Conservation (phyloP, 2,329 filamentous ascomycete genomes). For the Thyridium curvatum region DNA sequence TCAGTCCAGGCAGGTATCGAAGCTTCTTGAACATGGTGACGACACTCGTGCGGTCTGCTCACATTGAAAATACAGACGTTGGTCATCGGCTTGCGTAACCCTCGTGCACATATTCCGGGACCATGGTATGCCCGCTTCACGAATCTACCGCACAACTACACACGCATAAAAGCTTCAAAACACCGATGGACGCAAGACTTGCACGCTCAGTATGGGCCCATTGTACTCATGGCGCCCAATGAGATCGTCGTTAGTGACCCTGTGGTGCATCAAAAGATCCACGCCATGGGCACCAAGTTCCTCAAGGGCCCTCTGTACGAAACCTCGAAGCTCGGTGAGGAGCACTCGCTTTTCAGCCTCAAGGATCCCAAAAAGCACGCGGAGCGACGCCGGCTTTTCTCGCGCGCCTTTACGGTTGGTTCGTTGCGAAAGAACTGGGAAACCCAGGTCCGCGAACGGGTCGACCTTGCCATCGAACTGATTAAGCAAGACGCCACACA, state of each 20-base stretch:
- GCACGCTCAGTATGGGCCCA: conserved; percentile 11
- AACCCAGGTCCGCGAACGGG: conserved; percentile 5
- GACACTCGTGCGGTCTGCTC: too few relatives aligned
- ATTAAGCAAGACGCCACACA: conserved; percentile 9
- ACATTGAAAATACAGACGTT: conserved; percentile 3
- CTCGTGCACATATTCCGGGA: conserved; percentile 5
- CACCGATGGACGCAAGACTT: conserved; percentile 2
- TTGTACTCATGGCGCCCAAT: conserved; percentile 9
- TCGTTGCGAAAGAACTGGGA: conserved; percentile 12
- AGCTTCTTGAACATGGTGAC: too few relatives aligned
- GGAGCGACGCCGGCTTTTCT: conserved; percentile 10
- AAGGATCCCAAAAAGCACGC: conserved; percentile 7
- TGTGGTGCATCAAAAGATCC: conserved; percentile 10
- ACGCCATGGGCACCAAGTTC: conserved; percentile 9
- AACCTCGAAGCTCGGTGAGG: conserved; percentile 8
- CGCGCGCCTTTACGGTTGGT: conserved; percentile 8
- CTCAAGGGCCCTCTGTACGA: conserved; percentile 11
- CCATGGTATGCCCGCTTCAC: conserved; percentile 9
- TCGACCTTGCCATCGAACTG: conserved; percentile 4
- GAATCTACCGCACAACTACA: not conserved
- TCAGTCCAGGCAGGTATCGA: too few relatives aligned
- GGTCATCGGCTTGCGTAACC: conserved; percentile 1
- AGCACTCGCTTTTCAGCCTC: conserved; percentile 10
- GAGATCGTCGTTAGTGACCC: conserved; percentile 6
- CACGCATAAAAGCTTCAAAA: conserved; percentile 3